A percentile compares a stretch with the other conserved stretches of the same genome.
Conservation (phyloP, 176 grass and related monocot species). For the Musa troglodytarum region DNA sequence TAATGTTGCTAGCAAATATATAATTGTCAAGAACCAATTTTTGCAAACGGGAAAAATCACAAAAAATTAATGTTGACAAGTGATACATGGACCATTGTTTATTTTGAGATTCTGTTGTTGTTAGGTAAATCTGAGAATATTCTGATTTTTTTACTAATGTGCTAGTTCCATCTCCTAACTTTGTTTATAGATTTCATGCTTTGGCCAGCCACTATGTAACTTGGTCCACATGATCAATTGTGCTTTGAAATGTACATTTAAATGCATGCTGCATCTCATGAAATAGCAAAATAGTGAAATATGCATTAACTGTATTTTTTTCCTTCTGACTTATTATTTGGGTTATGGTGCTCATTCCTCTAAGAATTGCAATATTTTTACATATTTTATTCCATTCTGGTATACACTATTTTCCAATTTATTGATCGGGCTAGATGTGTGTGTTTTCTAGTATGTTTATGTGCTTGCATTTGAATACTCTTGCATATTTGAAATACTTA, state of each 20-base stretch:
- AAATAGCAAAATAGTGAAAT: neutral
- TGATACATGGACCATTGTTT: neutral
- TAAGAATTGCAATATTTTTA: neutral
- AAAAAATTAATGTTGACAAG: neutral
- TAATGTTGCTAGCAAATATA: neutral
- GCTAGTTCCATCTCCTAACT: neutral
- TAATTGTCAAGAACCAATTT: neutral
- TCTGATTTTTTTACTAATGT: too few relatives aligned
- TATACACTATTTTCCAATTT: neutral
- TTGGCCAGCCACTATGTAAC: neutral
- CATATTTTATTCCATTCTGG: neutral
- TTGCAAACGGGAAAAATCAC: neutral
- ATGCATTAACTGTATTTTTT: neutral
- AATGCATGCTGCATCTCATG: neutral
- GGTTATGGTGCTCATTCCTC: neutral
- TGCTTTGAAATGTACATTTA: neutral
- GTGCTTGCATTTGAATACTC: neutral
- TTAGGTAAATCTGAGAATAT: too few relatives aligned
- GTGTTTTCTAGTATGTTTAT: too few relatives aligned
- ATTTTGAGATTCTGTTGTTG: neutral
- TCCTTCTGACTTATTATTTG: neutral
- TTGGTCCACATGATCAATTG: neutral
- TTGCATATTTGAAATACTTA: slow-evolving; percentile 1
- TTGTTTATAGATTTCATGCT: neutral
- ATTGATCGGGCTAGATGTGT: too few relatives aligned